These are phyloP conservation scores for Entonaema liquescens DNA, from an alignment of 495 filamentous ascomycete species.

Conservation along the genomic window DNA sequence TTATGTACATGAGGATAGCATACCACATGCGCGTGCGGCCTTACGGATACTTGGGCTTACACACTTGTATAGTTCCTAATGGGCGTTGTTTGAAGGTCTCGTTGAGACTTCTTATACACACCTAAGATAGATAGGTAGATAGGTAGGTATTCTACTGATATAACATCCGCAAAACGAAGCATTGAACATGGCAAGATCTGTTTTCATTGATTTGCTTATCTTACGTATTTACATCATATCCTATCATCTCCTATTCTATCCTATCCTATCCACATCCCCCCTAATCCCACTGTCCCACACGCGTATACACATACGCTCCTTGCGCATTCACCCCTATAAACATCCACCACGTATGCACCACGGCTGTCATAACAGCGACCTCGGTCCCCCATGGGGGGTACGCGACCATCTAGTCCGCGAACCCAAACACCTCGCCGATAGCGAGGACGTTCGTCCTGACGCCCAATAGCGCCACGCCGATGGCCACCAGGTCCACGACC, in stretches of 20 bases:
- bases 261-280: not conserved
- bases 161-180: too few species aligned
- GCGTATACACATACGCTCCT: not conserved
- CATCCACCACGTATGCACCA: too few species aligned
- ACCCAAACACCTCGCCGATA: constrained; percentile 90
- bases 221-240: not conserved
- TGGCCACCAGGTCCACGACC: constrained; percentile 77
- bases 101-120: too few species aligned
- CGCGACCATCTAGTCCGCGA: constrained; percentile 53
- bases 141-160: not conserved
- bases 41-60: too few species aligned
- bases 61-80: too few species aligned
- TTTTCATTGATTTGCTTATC: not conserved
- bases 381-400: not conserved
- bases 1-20: too few species aligned
- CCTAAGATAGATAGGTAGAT: not conserved
- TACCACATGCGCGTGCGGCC: too few species aligned
- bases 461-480: constrained; percentile 72
- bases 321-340: not conserved
- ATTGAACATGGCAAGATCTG: not conserved
- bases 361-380: too few species aligned
- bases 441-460: constrained; percentile 76
- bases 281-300: not conserved
- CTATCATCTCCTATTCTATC: not conserved
- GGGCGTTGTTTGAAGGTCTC: not conserved